phyloP scores from a whole-genome alignment of 805 yeast species.

The Hyphopichia homilentoma region DNA sequence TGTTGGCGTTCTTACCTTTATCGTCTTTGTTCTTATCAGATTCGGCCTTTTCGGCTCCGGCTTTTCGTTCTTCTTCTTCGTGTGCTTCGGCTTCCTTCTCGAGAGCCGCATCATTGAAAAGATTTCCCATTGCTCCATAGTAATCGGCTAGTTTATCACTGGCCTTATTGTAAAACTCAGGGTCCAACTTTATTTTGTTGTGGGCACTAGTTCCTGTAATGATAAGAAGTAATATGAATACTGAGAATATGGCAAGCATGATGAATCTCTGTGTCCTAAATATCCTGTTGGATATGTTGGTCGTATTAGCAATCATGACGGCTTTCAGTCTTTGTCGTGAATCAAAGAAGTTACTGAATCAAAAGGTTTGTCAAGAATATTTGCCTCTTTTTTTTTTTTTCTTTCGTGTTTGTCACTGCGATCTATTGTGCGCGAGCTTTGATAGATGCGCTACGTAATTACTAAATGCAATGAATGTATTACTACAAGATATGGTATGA shows the following conservation, averaged over 20 bases:
- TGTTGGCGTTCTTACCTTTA: background rate
- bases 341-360: no score
- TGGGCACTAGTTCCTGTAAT: conserved; percentile 28
- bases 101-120: conserved; percentile 2
- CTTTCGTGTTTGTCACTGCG: no score
- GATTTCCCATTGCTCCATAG: conserved; percentile 1
- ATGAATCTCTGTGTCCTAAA: conserved; percentile 31
- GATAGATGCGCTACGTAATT: no score
- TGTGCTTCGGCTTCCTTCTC: conserved; percentile 5
- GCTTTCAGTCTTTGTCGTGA: no score
- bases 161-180: conserved; percentile 7
- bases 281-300: conserved; percentile 23
- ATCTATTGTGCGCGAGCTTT: no score
- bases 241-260: conserved; percentile 16
- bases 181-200: conserved; percentile 13
- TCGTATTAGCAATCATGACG: conserved; percentile 19
- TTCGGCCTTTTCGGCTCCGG: conserved; percentile 4
- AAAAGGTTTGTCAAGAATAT: no score
- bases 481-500: no score
- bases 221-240: conserved; percentile 20
- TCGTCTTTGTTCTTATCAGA: background rate
- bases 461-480: no score
- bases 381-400: no score
- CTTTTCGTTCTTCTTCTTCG: conserved; percentile 2
- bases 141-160: conserved; percentile 7